Evolutionary conservation across 2,329 filamentous ascomycete species (phyloP).

Genomic region (Talaromyces marneffei): DNA sequence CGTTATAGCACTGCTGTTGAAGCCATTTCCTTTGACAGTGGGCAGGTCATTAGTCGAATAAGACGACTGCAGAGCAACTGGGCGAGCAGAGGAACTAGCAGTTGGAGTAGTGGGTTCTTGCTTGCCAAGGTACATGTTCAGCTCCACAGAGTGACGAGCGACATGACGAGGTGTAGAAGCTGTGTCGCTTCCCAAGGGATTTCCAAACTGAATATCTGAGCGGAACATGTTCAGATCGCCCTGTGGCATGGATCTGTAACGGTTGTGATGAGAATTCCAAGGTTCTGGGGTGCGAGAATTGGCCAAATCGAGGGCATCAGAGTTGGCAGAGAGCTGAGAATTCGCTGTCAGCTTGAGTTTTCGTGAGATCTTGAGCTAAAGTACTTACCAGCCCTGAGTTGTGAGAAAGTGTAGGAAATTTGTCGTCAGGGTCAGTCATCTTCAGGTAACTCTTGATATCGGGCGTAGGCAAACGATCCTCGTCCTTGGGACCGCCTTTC

Average conservation of each 20-base stretch:
- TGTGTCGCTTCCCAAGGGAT: conserved; percentile 25
- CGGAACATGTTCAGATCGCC: conserved; percentile 44
- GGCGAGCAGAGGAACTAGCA: conserved; percentile 31
- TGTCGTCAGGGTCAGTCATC: conserved; percentile 70
- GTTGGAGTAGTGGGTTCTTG: conserved; percentile 24
- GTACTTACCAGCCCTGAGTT: conserved; percentile 50
- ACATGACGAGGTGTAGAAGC: conserved; percentile 32
- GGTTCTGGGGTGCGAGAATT: conserved; percentile 61
- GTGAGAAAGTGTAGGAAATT: conserved; percentile 65
- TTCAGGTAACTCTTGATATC: conserved; percentile 65
- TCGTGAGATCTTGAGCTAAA: neutral
- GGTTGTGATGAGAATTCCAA: conserved; percentile 61
- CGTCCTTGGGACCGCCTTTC: conserved; percentile 38
- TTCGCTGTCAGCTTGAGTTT: conserved; percentile 24
- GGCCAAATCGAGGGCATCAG: conserved; percentile 73
- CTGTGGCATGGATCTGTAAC: conserved; percentile 61
- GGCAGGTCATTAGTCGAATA: conserved; percentile 88
- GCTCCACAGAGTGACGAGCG: conserved; percentile 42
- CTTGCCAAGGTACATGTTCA: conserved; percentile 32
- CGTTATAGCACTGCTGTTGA: conserved; percentile 36
- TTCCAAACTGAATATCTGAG: conserved; percentile 29
- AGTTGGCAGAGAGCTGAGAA: conserved; percentile 68
- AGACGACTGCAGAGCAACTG: conserved; percentile 62
- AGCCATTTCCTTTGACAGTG: conserved; percentile 66
- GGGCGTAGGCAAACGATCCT: conserved; percentile 52